Evolutionary conservation across 78 protist genomes (phyloP), one percentile per base, ranked within the genome.

Genomic region (Emiliania huxleyi): DNA sequence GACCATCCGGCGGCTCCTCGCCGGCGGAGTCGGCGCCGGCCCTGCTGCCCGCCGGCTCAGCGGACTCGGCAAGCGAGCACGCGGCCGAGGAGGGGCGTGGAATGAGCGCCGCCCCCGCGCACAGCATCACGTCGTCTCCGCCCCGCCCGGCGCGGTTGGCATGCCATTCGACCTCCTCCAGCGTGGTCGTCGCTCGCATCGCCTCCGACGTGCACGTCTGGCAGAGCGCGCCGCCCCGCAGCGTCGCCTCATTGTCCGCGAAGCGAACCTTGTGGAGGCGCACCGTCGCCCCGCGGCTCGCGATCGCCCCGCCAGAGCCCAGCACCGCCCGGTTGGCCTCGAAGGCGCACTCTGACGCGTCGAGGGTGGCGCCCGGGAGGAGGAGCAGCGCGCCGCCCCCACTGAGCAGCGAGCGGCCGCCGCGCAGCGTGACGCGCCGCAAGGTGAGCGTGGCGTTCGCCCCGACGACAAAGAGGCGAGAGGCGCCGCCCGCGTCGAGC

Each of bases 191-290:
- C 62, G 62, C 62, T 8, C 62, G 8, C 62, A 52, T 52, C 62
- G 62, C 29, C 62, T 8, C 62, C 62, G 62, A n/a, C n/a, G 62
- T 52, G 8, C 62, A 15, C 62, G 8, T 8, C 62, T 6, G 19
- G 42, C 26, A 40, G 48, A 77, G 33, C 48, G 85, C 85, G 46
- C 85, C 85, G 85, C 85, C 85, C 35, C 85, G 85, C 48, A 8
- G 15, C 33, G 49, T 77, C 48, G 85, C 85, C n/a, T 18, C 23
- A 48, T 77, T 77, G 85, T 4, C 48, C 15, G 3, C 26, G 23
- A 77, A 77, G 42, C 4, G 26, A 22, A 18, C 23, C 33, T 29
- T 5, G 26, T 40, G 4, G n/a, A 40, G n/a, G 19, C 15, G 15
- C 35, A 40, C 48, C n/a, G n/a, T 18, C n/a, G 85, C 85, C 4